Conservation (phyloP, 768 basidiomycete genomes). For the Auricularia sp. region DNA sequence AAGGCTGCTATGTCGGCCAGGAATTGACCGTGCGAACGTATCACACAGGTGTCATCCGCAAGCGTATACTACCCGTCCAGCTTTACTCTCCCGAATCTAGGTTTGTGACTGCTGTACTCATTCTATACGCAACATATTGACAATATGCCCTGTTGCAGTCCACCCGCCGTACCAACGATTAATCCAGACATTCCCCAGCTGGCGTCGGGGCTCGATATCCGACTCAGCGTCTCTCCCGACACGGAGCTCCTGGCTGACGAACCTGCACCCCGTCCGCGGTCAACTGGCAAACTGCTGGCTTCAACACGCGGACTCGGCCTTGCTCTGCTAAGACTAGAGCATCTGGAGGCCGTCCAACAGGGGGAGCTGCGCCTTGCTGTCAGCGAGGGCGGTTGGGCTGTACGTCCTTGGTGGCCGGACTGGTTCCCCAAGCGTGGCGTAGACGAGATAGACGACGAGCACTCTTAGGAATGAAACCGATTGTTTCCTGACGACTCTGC, state of each 20-base stretch:
- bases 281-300: slow-evolving; percentile 65
- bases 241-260: slow-evolving; percentile 11
- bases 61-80: slow-evolving; percentile 76
- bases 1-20: slow-evolving; percentile 97
- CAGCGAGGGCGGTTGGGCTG: slow-evolving; percentile 24
- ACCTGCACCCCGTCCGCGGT: slow-evolving; percentile 33
- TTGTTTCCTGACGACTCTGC: not conserved
- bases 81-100: slow-evolving; percentile 26
- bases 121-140: not conserved
- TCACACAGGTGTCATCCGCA: slow-evolving; percentile 84
- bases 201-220: not conserved
- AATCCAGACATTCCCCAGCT: not conserved
- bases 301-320: slow-evolving; percentile 51
- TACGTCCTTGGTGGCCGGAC: slow-evolving; percentile 35
- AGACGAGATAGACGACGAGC: slow-evolving; percentile 5
- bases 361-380: slow-evolving; percentile 35
- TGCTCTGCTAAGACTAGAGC: slow-evolving; percentile 72
- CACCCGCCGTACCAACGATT: not conserved
- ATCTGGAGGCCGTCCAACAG: slow-evolving; percentile 44
- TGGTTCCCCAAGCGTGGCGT: slow-evolving; percentile 68
- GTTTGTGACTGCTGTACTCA: too few species aligned
- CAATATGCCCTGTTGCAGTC: not conserved
- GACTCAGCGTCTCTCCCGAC: not conserved
- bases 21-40: slow-evolving; percentile 95
- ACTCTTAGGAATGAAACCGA: not conserved